Percentiles rank a stretch among this genome's conserved stretches.
These are phyloP conservation scores for Deinandra increscens DNA, from an alignment of 129 eudicot genomes.

Conservation along the genomic window DNA sequence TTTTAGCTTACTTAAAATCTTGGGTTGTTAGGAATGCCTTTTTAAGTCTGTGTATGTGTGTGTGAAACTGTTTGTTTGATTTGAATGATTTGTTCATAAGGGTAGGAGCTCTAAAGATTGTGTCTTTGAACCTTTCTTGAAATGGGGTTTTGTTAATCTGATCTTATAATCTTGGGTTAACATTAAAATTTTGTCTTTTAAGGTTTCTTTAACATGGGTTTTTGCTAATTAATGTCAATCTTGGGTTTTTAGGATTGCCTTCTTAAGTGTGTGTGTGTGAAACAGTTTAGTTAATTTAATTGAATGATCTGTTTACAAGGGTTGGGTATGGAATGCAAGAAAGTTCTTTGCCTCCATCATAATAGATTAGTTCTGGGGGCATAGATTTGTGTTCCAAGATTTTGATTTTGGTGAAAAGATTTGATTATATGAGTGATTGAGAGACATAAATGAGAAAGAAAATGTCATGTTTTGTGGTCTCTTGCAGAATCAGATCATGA, in stretches of 20 bases:
- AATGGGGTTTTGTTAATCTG: slow-evolving; percentile 29
- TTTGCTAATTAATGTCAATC: neutral
- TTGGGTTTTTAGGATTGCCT: no score
- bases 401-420: slow-evolving; percentile 17
- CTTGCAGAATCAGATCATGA: slow-evolving; percentile 64
- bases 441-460: neutral
- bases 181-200: neutral
- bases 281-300: slow-evolving; percentile 1
- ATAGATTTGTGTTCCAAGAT: slow-evolving; percentile 21
- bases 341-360: slow-evolving; percentile 7
- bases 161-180: slow-evolving; percentile 7
- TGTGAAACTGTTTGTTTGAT: neutral
- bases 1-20: neutral
- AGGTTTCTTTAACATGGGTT: slow-evolving; percentile 21
- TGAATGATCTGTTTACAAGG: slow-evolving; percentile 18
- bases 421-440: neutral
- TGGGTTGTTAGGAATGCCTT: neutral
- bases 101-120: slow-evolving; percentile 23
- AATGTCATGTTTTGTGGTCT: slow-evolving; percentile 41
- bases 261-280: neutral
- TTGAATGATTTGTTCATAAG: neutral
- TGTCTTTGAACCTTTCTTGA: slow-evolving; percentile 24
- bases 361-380: slow-evolving; percentile 32
- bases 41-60: neutral
- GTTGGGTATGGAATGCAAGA: neutral